A percentile compares a stretch with the other conserved stretches of the same genome.
Evolutionary conservation across 345 rosid genomes (phyloP).

Genomic region (Mallotus nudiflorus): DNA sequence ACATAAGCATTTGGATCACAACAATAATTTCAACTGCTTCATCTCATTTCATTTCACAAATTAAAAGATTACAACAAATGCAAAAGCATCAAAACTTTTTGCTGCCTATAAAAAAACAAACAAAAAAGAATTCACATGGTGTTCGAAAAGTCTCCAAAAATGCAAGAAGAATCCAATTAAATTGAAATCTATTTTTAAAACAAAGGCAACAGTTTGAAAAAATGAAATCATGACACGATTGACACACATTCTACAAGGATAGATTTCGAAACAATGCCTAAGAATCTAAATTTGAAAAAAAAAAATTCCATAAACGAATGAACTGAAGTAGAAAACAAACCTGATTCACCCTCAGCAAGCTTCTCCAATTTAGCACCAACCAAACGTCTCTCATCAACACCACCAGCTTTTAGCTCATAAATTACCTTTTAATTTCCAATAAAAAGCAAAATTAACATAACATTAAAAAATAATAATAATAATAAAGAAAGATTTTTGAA

Average conservation of each 20-base stretch:
- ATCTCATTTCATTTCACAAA: not conserved
- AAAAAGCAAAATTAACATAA: too few species aligned
- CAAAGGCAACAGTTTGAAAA: too few species aligned
- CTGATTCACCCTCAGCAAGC: constrained; percentile 96
- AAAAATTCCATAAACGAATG: too few species aligned
- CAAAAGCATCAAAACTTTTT: not conserved
- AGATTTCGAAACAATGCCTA: too few species aligned
- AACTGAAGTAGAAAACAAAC: constrained; percentile 25
- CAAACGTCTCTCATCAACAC: constrained; percentile 94
- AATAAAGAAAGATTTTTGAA: not conserved
- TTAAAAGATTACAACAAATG: not conserved
- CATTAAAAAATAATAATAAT: too few species aligned
- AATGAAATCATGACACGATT: too few species aligned
- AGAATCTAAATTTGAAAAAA: too few species aligned
- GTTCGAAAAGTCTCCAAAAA: too few species aligned
- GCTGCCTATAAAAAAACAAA: not conserved
- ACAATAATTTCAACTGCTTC: not conserved
- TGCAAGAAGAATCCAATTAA: too few species aligned
- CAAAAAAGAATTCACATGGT: not conserved
- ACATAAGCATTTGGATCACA: not conserved
- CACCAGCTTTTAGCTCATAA: constrained; percentile 95
- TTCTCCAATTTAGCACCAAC: constrained; percentile 98
- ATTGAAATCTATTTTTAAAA: too few species aligned
- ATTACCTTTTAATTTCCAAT: constrained; percentile 50
- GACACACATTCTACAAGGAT: too few species aligned